Evolutionary conservation across 2,329 filamentous ascomycete genomes (phyloP), one percentile per base, ranked within the genome.

Genomic region (Curvularia sp.): DNA sequence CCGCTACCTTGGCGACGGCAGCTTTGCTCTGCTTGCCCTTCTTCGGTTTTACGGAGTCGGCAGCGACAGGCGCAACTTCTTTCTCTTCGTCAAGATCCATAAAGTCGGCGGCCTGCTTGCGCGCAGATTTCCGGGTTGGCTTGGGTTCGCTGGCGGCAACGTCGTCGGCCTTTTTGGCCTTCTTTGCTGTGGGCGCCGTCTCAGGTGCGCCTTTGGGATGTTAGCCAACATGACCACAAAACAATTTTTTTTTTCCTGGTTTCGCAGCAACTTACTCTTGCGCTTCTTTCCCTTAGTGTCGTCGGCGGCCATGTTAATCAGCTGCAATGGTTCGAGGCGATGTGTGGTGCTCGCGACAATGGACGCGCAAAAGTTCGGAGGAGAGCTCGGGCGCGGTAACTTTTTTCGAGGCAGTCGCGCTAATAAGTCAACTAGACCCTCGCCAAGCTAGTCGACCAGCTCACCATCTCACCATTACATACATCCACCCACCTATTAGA

Each of bases 281-380:
- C 82, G 81, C 81, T 86, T 86, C 72, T 83, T 86, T 41, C 77
- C 77, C 66, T 83, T 84, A 64, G 78, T 77, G 33, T 74, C 72
- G 68, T 83, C 83, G 63, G 80, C 80, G 54, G 82, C 83, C 84
- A 86, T 86, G 76, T 52, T 52, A 15, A 22, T 35, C 22, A 46
- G 39, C 38, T 55, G 49, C 62, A 49, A 59, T 53, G 58, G 57
- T 51, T 52, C 55, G 35, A 62, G 57, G 61, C 52, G 20, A 57
- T 50, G 48, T 31, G 56, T 33, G 46, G 52, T 55, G 22, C 22
- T 24, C 26, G 57, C 46, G 54, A 35, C 44, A 52, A 53, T 58
- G 61, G 52, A 59, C 58, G 65, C 56, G 64, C 65, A 65, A 74
- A 77, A 73, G 71, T 72, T 73, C 65, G 63, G 61, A 61, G 43